A percentile compares a stretch with the other conserved stretches of the same genome.
phyloP scores from a whole-genome alignment of 2,329 filamentous ascomycete species.

The Calycina herbarum region DNA sequence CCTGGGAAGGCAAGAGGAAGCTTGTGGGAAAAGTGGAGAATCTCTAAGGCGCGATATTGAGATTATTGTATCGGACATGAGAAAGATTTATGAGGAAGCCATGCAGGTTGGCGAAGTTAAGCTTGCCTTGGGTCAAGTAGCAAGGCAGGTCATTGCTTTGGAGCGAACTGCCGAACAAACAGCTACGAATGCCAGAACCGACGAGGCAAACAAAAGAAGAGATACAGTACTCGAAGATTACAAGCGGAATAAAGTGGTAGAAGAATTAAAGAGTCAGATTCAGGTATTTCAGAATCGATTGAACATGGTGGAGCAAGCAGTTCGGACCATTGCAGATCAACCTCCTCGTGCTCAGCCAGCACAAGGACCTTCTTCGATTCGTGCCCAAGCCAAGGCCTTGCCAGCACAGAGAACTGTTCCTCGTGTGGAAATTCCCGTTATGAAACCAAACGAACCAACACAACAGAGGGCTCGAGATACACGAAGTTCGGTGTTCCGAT shows the following conservation, averaged over 20 bases:
- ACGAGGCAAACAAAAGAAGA: neutral
- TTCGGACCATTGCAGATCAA: neutral
- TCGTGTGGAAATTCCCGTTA: constrained; percentile 10
- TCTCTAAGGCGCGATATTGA: constrained; percentile 23
- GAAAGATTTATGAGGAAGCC: constrained; percentile 27
- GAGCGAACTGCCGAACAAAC: neutral
- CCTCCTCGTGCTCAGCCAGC: neutral
- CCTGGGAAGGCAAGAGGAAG: constrained; percentile 4
- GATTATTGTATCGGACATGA: constrained; percentile 25
- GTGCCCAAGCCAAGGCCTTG: neutral
- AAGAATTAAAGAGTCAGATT: neutral
- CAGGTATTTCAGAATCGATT: neutral
- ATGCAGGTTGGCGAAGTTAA: constrained; percentile 33
- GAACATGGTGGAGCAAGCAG: neutral
- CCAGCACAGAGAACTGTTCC: neutral
- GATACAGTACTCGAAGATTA: neutral
- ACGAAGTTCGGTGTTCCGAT: neutral
- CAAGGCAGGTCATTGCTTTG: neutral
- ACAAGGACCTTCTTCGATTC: neutral
- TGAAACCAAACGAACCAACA: neutral
- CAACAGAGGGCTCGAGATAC: neutral
- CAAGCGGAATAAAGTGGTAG: neutral
- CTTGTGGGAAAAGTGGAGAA: constrained; percentile 17
- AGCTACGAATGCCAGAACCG: neutral
- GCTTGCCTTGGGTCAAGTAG: constrained; percentile 18